These are phyloP conservation scores for Phytophthora pini DNA, from an alignment of 352 stramenopile species.

Conservation along the genomic window DNA sequence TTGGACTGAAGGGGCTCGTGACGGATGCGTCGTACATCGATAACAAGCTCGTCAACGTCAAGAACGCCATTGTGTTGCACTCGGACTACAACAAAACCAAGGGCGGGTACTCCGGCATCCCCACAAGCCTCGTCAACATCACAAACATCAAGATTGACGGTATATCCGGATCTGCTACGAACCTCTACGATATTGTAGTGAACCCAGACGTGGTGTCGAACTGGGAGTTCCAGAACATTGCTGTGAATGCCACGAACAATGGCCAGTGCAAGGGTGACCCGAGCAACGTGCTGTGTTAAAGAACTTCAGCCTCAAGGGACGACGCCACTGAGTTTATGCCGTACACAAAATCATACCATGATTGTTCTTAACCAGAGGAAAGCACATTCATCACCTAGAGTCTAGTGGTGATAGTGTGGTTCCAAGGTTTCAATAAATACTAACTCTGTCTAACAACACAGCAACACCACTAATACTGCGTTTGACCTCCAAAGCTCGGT, in stretches of 20 bases:
- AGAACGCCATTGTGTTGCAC: constrained; percentile 21
- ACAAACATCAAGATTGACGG: constrained; percentile 34
- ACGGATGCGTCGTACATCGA: constrained; percentile 18
- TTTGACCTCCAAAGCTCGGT: too few species aligned
- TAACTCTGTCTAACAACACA: too few species aligned
- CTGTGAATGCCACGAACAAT: constrained; percentile 15
- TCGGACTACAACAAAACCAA: constrained; percentile 25
- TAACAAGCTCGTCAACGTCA: constrained; percentile 25
- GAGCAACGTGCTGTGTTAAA: constrained; percentile 13
- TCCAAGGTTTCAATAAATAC: neutral
- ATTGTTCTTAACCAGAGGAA: constrained; percentile 4
- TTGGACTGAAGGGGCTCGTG: constrained; percentile 23
- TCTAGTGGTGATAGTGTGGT: neutral
- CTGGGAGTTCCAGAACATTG: constrained; percentile 23
- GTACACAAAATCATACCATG: constrained; percentile 3
- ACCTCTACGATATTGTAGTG: constrained; percentile 37
- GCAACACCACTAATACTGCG: too few species aligned
- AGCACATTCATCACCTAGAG: neutral
- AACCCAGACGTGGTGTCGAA: constrained; percentile 23
- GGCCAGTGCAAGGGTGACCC: constrained; percentile 6
- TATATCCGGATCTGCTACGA: constrained; percentile 31
- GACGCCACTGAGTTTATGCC: constrained; percentile 1
- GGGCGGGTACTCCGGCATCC: constrained; percentile 27
- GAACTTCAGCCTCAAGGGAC: neutral
- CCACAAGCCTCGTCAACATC: constrained; percentile 29